Evolutionary conservation across 2,329 filamentous ascomycete genomes (phyloP), one percentile per base, ranked within the genome.

Genomic region (Beauveria medogensis): DNA sequence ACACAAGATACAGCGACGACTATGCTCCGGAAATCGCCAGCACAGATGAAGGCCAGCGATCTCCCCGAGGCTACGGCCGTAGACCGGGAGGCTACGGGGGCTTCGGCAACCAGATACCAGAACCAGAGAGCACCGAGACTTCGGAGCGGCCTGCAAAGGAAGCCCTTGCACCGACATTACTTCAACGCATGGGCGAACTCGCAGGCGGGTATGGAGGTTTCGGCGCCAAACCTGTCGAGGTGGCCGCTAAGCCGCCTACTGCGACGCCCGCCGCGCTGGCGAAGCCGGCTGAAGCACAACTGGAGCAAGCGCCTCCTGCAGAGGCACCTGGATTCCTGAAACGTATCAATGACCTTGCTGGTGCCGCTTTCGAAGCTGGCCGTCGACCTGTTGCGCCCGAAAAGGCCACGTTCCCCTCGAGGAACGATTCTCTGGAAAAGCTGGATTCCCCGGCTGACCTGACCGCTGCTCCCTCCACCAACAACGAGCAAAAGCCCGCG

Each of bases 131-230:
- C 78, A 34, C 9, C 47, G 56, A 52, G 10, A 18, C 46, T 4
- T 12, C 34, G 6, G 22, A 85, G 78, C 64, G 82, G 83, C 24
- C 56, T 44, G 22, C 20, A 14, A 56, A 61, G 37, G 44, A 61
- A 24, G 14, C 57, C 2, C 26, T 22, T 1, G 57, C 50, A 12
- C 22, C 57, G 5, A 22, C 68, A 43, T 67, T 90, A 30, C 68
- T 88, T 66, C 80, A 83, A 64, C 81, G 84, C 56, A 83, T 90
- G 79, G 82, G 89, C 65, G 80, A 76, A 9, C 87, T 90, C 67
- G 79, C 83, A 1, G 84, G 61, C 41, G 51, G 65, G 22, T 51
- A 62, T 28, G 55, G 60, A 22, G 55, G 60, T 9, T 62, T 62
- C 26, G 48, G 40, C 18, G 30, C n/a, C 8, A 41, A 28, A 37